Conservation (phyloP, 306 rosid species). For the Rosa chinensis region DNA sequence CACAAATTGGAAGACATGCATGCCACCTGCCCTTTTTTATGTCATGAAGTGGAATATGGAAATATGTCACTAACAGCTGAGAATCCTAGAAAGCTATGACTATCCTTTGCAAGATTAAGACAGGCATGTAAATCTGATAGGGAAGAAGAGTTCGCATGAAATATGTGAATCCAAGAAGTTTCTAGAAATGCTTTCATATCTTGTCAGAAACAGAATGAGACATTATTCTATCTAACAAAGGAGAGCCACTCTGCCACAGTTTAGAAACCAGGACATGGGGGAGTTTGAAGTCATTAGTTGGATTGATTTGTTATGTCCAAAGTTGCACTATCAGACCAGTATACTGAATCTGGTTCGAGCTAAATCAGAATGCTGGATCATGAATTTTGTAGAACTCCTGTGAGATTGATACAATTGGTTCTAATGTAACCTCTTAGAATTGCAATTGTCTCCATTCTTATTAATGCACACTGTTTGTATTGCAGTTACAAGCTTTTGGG, state of each 20-base stretch:
- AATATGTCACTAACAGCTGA: not conserved
- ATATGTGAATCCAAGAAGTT: not conserved
- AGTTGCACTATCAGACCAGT: not conserved
- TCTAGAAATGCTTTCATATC: not conserved
- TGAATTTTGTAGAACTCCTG: not conserved
- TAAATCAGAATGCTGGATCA: not conserved
- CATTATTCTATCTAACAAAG: not conserved
- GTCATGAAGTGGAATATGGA: not conserved
- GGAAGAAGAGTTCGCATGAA: not conserved
- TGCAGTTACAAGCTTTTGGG: conserved; percentile 86
- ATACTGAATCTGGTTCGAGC: not conserved
- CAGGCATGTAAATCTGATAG: not conserved
- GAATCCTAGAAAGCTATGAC: not conserved
- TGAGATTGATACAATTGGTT: not conserved
- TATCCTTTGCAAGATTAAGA: not conserved
- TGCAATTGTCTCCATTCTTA: not conserved
- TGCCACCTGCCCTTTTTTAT: not conserved
- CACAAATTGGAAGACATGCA: not conserved
- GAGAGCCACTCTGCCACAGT: not conserved
- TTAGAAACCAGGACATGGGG: not conserved
- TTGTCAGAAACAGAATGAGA: not conserved
- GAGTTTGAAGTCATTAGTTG: conserved; percentile 1
- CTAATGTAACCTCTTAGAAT: not conserved
- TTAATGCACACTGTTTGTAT: conserved; percentile 26
- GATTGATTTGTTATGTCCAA: not conserved